Base-by-base conservation (phyloP, 768 basidiomycete genomes). In the Mycena amicta region DNA sequence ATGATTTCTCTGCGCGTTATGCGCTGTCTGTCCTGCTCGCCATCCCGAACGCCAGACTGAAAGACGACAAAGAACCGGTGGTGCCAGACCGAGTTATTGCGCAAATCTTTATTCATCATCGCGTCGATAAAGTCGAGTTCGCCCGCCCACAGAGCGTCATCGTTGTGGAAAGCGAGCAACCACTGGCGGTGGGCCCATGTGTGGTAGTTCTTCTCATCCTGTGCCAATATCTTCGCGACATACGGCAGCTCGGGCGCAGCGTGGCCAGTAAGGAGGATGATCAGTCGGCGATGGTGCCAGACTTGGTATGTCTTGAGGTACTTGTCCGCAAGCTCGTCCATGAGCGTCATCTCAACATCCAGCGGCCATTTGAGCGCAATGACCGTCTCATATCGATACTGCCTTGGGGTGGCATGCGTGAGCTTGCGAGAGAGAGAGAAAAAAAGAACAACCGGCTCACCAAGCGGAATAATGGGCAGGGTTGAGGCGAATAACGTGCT, bases 111-210 rank as follows among this genome's bases (percentile, higher is more conserved):
- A 11, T 78, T 76, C 23, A 94, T 72, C 77, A 94, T 84, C 56
- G 70, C 64, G 60, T 94, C 88, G 30, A 88, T 80, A 63, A 88
- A 94, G 43, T 84, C 80, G n/a, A 92, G 76, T 73, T 96, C 94
- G 15, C 78, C 80, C 1, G 62, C 74, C 92, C 92, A 94, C 61
- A 93, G 65, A n/a, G 73, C 79, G 31, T 83, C 80, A 56, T 87
- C 80, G 65, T 88, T 86, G 77, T 95, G 95, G 69, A 89, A 85
- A 8, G 91, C 88, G 41, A 97, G 84, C 13, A 95, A 72, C 94
- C 95, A 98, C 71, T 99, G 95, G 5, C 96, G 83, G 73, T 98
- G 96, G 6, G 92, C 92, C 97, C 97, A 99, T 0, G 97, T 98
- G 72, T 98, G 96, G 72, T 99, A 99, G 77, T 99, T 99, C 83